Conservation (phyloP, 805 yeast species). For the Trichomonascus vanleenenianus region DNA sequence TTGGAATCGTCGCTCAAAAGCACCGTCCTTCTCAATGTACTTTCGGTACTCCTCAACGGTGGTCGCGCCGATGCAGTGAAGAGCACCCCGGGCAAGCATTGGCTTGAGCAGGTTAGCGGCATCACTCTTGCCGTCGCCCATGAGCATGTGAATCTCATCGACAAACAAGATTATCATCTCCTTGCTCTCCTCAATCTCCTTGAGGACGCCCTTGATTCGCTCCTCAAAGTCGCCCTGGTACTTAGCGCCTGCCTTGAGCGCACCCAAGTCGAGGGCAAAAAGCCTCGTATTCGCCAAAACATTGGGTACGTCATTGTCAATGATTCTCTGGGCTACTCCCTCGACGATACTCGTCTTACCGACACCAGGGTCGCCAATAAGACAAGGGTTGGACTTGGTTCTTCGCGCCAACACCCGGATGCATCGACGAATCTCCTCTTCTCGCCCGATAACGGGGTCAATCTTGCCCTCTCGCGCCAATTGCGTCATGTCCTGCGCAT, state of each 20-base stretch:
- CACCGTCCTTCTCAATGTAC: slow-evolving; percentile 92
- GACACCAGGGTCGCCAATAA: slow-evolving; percentile 99
- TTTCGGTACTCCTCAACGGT: slow-evolving; percentile 92
- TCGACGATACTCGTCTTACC: slow-evolving; percentile 98
- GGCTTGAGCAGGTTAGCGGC: slow-evolving; percentile 97
- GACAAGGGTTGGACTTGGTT: slow-evolving; percentile 91
- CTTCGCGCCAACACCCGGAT: slow-evolving; percentile 95
- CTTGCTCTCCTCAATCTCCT: slow-evolving; percentile 77
- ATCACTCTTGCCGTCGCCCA: slow-evolving; percentile 98
- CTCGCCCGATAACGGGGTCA: slow-evolving; percentile 98
- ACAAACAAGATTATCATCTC: slow-evolving; percentile 84
- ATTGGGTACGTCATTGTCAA: slow-evolving; percentile 91
- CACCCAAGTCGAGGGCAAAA: slow-evolving; percentile 88
- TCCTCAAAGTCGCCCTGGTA: slow-evolving; percentile 99
- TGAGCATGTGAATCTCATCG: slow-evolving; percentile 97
- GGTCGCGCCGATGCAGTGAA: slow-evolving; percentile 98
- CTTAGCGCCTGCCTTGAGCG: slow-evolving; percentile 97
- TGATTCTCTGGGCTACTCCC: slow-evolving; percentile 96
- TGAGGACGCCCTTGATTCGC: slow-evolving; percentile 91
- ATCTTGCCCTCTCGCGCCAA: slow-evolving; percentile 89
- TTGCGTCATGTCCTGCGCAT: slow-evolving; percentile 90
- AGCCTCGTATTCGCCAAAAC: slow-evolving; percentile 74
- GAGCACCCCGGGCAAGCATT: slow-evolving; percentile 90
- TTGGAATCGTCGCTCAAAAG: slow-evolving; percentile 97
- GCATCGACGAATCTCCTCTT: slow-evolving; percentile 93